Percentiles rank a stretch among this genome's conserved stretches.
These are phyloP conservation scores for Moesziomyces parantarcticus DNA, from an alignment of 1,284 basidiomycete genomes.

Conservation along the genomic window DNA sequence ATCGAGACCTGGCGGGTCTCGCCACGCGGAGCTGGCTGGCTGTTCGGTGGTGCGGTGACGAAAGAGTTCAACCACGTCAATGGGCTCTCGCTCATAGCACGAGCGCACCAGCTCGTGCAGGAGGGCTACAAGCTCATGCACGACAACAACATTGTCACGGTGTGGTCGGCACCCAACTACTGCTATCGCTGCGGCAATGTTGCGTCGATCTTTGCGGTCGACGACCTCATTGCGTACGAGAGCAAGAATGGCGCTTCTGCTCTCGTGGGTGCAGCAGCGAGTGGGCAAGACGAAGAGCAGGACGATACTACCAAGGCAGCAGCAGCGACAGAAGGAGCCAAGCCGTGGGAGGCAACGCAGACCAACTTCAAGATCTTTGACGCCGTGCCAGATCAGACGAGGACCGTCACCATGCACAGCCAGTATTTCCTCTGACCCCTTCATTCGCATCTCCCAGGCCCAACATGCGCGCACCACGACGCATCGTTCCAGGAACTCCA, in stretches of 20 bases:
- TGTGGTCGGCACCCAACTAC: slow-evolving; percentile 99
- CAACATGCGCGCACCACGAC: too few relatives aligned
- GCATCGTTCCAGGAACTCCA: not conserved
- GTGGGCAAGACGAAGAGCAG: slow-evolving; percentile 72
- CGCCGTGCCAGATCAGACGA: slow-evolving; percentile 58
- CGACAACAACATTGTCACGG: slow-evolving; percentile 93
- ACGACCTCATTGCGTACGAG: slow-evolving; percentile 45
- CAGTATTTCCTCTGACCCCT: slow-evolving; percentile 37
- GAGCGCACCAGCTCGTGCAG: slow-evolving; percentile 99
- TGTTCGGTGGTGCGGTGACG: slow-evolving; percentile 96
- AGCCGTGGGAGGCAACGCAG: slow-evolving; percentile 39
- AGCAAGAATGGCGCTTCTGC: slow-evolving; percentile 67
- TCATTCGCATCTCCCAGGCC: not conserved
- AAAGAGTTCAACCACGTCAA: slow-evolving; percentile 92
- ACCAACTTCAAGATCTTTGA: slow-evolving; percentile 69
- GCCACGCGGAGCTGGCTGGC: slow-evolving; percentile 96
- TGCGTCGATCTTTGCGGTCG: slow-evolving; percentile 94
- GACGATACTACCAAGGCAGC: slow-evolving; percentile 20
- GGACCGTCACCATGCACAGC: slow-evolving; percentile 38
- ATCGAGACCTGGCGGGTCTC: slow-evolving; percentile 99
- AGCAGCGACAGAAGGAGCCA: slow-evolving; percentile 2
- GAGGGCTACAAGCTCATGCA: slow-evolving; percentile 96
- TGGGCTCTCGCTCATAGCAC: slow-evolving; percentile 93
- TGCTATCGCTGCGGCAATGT: slow-evolving; percentile 98
- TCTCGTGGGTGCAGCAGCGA: slow-evolving; percentile 88